phyloP scores from a whole-genome alignment of 2,329 filamentous ascomycete genomes.

The Phaeoacremonium minimum region DNA sequence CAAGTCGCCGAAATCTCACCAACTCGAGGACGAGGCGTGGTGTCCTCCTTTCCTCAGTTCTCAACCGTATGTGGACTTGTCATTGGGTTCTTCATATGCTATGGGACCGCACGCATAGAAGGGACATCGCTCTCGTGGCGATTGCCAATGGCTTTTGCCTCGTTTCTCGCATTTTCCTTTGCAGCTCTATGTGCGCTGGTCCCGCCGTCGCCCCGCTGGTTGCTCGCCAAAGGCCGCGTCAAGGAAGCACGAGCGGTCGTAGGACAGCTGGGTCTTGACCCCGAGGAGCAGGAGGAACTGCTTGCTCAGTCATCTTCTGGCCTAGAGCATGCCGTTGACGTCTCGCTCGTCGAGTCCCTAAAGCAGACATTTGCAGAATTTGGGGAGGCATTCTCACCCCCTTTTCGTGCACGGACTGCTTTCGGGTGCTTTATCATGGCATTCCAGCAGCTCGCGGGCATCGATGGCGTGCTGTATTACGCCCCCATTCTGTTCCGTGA shows the following conservation, averaged over 20 bases:
- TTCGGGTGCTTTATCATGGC: conserved; percentile 55
- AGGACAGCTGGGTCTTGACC: conserved; percentile 35
- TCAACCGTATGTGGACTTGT: conserved; percentile 46
- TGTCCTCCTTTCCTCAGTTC: conserved; percentile 51
- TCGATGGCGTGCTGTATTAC: conserved; percentile 60
- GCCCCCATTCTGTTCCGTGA: conserved; percentile 56
- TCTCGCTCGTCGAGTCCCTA: conserved; percentile 10
- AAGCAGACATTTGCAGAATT: conserved; percentile 5
- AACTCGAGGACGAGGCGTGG: conserved; percentile 39
- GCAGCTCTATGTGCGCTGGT: conserved; percentile 25
- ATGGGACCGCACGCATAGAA: conserved; percentile 43
- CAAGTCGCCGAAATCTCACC: conserved; percentile 60
- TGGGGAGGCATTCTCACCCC: conserved; percentile 21
- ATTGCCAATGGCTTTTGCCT: conserved; percentile 40
- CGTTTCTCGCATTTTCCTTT: conserved; percentile 26
- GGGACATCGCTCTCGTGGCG: conserved; percentile 49
- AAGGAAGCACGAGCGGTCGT: conserved; percentile 36
- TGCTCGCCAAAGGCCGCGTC: conserved; percentile 35
- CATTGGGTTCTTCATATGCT: conserved; percentile 56
- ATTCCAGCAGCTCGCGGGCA: conserved; percentile 56
- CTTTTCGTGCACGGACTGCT: conserved; percentile 37
- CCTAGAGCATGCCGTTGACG: conserved; percentile 20
- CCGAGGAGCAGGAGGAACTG: conserved; percentile 36
- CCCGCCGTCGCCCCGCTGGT: conserved; percentile 52
- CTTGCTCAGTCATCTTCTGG: conserved; percentile 14